Evolutionary conservation across 75 land plant genomes (phyloP).

Genomic region (Isoetes taiwanensis): DNA sequence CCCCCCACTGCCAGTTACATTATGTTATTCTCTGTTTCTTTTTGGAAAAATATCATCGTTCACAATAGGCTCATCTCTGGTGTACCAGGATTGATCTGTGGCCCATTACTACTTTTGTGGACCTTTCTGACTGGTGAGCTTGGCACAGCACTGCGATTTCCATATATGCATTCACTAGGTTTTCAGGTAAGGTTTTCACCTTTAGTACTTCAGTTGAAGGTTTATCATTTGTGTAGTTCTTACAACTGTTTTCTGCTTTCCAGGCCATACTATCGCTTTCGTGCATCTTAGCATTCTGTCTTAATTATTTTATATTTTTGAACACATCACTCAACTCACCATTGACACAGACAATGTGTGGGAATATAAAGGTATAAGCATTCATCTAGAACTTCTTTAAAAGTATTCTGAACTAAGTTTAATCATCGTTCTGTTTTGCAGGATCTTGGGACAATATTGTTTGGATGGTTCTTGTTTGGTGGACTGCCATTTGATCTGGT

Average conservation of each 20-base stretch:
- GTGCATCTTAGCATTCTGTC: slow-evolving; percentile 77
- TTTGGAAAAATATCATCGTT: too few species aligned
- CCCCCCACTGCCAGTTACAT: too few species aligned
- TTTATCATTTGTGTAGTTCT: too few species aligned
- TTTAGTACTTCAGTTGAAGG: background rate
- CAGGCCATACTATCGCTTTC: slow-evolving; percentile 74
- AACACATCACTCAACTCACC: slow-evolving; percentile 96
- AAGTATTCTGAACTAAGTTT: background rate
- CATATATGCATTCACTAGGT: slow-evolving; percentile 49
- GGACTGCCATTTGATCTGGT: slow-evolving; percentile 96
- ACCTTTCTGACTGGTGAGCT: slow-evolving; percentile 73
- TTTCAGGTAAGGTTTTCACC: slow-evolving; percentile 17
- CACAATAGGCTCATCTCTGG: too few species aligned
- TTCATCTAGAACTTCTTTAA: background rate
- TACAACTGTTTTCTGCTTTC: too few species aligned
- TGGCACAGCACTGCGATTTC: slow-evolving; percentile 45
- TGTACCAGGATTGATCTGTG: slow-evolving; percentile 70
- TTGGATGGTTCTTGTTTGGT: slow-evolving; percentile 93
- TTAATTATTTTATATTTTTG: slow-evolving; percentile 86
- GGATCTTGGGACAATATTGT: slow-evolving; percentile 84
- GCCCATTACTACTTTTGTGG: slow-evolving; percentile 71
- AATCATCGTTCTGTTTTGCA: slow-evolving; percentile 12
- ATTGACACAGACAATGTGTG: slow-evolving; percentile 95
- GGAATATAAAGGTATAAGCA: slow-evolving; percentile 70
- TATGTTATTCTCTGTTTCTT: too few species aligned